Evolutionary conservation across 2,329 filamentous ascomycete genomes (phyloP), one percentile per base, ranked within the genome.

Genomic region (Karstenula rhodostoma): DNA sequence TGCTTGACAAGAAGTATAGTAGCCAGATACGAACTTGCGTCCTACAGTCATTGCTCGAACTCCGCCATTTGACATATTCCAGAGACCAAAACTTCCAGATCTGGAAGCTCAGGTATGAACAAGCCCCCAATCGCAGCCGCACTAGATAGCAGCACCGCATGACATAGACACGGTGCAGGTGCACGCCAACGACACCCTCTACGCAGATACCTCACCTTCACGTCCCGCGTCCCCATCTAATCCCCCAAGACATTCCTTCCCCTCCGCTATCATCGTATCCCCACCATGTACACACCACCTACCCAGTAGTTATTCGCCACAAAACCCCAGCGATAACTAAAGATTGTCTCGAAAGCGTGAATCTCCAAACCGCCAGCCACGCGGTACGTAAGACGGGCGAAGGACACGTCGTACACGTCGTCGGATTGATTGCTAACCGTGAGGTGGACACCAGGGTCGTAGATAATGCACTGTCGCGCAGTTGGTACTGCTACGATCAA

Each of bases 311-410:
- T 53, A 22, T 42, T 25, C 50, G 50, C 8, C 19, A 22, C 15
- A 42, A 32, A 43, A 1, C 52, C 57, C 51, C 57, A 59, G 4
- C 51, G 40, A 35, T 59, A 59, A 19, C 56, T 59, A 23, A 56
- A 27, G 25, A 56, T 59, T 2, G 22, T 59, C 19, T 59, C 52
- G n/a, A 50, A 59, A n/a, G 56, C 51, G 27, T 59, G 56, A 6
- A 55, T 33, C 44, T 59, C 51, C 13, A 59, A 13, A 15, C 52
- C 52, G 27, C 51, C 51, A 33, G 44, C 49, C 15, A 29, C 25
- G 15, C 57, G 57, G 27, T 56, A 59, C 19, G 54, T 33, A 6
- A 60, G 10, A 13, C 46, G 23, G 23, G 17, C 43, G 35, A 53
- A 43, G 10, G 50, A 42, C 2, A 4, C 22, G 35, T 53, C 35